These are phyloP conservation scores for Syzygium grande DNA, from an alignment of 345 rosid species.

Conservation along the genomic window DNA sequence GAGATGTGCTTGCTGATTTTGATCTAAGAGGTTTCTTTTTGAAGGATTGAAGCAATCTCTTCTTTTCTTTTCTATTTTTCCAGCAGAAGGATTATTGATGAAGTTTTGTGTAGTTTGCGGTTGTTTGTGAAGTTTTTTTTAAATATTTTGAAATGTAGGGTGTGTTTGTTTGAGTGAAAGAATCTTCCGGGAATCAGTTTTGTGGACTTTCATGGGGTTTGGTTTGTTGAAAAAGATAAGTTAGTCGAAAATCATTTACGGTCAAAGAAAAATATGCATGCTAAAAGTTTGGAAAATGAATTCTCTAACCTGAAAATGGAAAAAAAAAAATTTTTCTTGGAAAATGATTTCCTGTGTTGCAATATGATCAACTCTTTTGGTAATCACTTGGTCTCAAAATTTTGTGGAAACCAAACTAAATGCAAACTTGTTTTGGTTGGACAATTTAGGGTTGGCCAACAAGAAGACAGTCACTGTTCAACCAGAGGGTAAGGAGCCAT, in stretches of 20 bases:
- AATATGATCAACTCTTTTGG: background rate
- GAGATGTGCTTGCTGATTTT: background rate
- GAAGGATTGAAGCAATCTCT: background rate
- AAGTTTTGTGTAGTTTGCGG: background rate
- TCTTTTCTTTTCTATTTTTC: background rate
- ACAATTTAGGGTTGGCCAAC: constrained; percentile 61
- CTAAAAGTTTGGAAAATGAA: background rate
- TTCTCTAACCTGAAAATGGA: too few relatives aligned
- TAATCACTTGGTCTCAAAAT: background rate
- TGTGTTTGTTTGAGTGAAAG: too few relatives aligned
- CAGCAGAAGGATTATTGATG: background rate
- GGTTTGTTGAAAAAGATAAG: background rate
- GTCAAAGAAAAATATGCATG: background rate
- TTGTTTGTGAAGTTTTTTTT: background rate
- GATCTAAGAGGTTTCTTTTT: background rate
- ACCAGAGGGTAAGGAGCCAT: constrained; percentile 46
- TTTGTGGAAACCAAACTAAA: background rate
- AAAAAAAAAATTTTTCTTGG: too few relatives aligned
- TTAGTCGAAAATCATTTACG: too few relatives aligned
- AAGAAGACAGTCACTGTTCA: constrained; percentile 73
- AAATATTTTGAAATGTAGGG: background rate
- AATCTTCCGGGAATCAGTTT: too few relatives aligned
- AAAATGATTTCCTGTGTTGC: background rate
- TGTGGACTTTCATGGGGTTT: too few relatives aligned
- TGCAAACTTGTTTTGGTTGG: background rate